These are phyloP conservation scores for Yarrowia sp. DNA, from an alignment of 805 yeast species.

Conservation along the genomic window DNA sequence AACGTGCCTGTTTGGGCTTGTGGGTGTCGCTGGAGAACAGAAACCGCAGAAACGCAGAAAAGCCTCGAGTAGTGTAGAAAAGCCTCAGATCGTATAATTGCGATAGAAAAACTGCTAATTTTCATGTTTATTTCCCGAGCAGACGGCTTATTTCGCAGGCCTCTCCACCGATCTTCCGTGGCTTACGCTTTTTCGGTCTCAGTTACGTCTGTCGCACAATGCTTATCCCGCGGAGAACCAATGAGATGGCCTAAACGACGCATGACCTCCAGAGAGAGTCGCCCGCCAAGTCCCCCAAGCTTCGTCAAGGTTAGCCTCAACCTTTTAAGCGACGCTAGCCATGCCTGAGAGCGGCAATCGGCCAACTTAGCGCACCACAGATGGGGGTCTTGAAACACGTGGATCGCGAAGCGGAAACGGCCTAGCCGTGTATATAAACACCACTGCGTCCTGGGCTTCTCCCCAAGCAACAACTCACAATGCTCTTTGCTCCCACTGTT, in stretches of 20 bases:
- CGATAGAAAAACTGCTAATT: neutral
- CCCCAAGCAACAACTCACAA: neutral
- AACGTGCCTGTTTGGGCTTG: too few species aligned
- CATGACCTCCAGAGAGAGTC: neutral
- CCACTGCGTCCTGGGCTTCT: neutral
- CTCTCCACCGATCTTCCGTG: neutral
- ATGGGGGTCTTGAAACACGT: slow-evolving; percentile 3
- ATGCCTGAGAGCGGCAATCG: neutral
- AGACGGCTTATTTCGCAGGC: neutral
- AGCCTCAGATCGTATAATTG: neutral
- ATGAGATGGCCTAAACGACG: neutral
- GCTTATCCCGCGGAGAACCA: neutral
- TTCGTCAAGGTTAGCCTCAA: neutral
- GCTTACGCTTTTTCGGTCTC: neutral
- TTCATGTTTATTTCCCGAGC: neutral
- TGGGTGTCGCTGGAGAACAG: too few species aligned
- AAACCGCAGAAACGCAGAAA: too few species aligned
- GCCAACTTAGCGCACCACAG: neutral
- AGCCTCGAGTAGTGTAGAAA: too few species aligned
- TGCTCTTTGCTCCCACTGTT: neutral
- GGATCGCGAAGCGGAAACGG: neutral
- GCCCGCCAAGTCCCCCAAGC: neutral
- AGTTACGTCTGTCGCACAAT: neutral
- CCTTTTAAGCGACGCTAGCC: neutral
- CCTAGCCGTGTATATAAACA: neutral